Percentiles rank a stretch among this genome's conserved stretches.
Evolutionary conservation across 352 stramenopile genomes (phyloP).

Genomic region (Phytophthora pluvialis): DNA sequence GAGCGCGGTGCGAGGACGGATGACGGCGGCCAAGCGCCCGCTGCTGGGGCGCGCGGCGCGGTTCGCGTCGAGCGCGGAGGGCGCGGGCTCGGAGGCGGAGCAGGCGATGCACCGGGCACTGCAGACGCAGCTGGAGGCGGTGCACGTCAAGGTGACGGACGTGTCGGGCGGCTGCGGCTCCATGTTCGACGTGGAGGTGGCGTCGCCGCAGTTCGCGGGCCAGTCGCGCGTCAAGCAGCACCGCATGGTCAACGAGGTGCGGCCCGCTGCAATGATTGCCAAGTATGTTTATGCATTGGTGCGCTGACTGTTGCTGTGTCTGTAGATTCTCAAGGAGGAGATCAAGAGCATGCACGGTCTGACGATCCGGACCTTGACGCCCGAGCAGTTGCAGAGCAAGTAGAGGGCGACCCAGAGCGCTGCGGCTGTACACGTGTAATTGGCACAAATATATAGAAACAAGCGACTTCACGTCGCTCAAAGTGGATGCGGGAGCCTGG

Average conservation of each 20-base stretch:
- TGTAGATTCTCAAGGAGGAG: slow-evolving; percentile 82
- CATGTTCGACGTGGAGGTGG: slow-evolving; percentile 91
- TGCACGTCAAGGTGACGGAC: slow-evolving; percentile 86
- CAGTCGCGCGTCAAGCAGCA: slow-evolving; percentile 90
- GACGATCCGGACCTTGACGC: slow-evolving; percentile 84
- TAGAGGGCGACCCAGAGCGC: slow-evolving; percentile 26
- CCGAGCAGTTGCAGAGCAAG: slow-evolving; percentile 75
- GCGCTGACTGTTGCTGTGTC: slow-evolving; percentile 1
- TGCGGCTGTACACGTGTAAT: slow-evolving; percentile 3
- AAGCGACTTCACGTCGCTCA: slow-evolving; percentile 7
- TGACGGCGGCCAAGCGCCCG: slow-evolving; percentile 30
- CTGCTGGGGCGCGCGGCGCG: slow-evolving; percentile 7
- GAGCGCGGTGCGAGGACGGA: slow-evolving; percentile 29
- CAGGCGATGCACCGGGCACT: slow-evolving; percentile 75
- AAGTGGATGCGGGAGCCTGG: not conserved
- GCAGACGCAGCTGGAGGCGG: slow-evolving; percentile 59
- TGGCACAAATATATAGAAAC: slow-evolving; percentile 30
- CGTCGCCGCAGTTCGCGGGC: slow-evolving; percentile 76
- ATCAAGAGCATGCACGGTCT: slow-evolving; percentile 89
- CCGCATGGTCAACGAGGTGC: slow-evolving; percentile 86
- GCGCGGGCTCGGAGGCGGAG: slow-evolving; percentile 52
- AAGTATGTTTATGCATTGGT: not conserved
- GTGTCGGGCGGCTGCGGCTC: slow-evolving; percentile 89
- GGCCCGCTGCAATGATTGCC: not conserved
- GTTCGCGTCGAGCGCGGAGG: slow-evolving; percentile 32